Evolutionary conservation across 2,329 filamentous ascomycete genomes (phyloP), one percentile per base, ranked within the genome.

Genomic region (Monosporascus sp.): DNA sequence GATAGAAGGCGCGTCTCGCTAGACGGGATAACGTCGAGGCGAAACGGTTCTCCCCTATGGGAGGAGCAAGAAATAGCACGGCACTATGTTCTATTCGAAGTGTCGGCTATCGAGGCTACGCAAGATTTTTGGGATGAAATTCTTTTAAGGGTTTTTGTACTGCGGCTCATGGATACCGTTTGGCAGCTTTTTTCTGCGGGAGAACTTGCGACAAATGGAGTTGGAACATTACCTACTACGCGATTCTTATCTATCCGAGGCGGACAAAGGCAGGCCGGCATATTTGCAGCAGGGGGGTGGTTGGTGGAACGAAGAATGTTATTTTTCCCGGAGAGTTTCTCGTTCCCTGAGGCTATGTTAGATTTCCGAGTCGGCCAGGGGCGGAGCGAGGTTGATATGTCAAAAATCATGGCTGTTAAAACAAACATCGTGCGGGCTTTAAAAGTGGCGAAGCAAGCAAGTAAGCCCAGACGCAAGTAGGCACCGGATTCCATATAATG

Each of bases 1-100:
- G 1, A 72, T 82, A 35, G 80, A 83, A 46, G 70, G 67, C 7
- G 61, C 67, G n/a, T 68, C 64, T 22, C 60, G 60, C 53, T 68
- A 58, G 59, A 22, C 38, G 24, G 38, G 46, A 38, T 8, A 43
- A 3, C 19, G 7, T 27, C 54, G 22, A 37, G 46, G 37, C 27
- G 43, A 17, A 49, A 35, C 43, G 48, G 17, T 22, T 31, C 40
- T 37, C 27, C 27, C 14, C 11, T 41, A 9, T 20, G 16, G 41
- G 49, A 37, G 49, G 22, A 45, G 37, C 20, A 53, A 49, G 24
- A 55, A 22, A 55, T 52, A 51, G 50, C 56, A 47, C 51, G 35
- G 40, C 48, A 37, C 37, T 51, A 55, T 50, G 45, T 54, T 54
- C 55, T 56, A 35, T 35, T 35, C 31, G 31, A 41, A 46, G 44